Conservation (phyloP, 2,329 filamentous ascomycete genomes). For the Penicillium corylophilum region DNA sequence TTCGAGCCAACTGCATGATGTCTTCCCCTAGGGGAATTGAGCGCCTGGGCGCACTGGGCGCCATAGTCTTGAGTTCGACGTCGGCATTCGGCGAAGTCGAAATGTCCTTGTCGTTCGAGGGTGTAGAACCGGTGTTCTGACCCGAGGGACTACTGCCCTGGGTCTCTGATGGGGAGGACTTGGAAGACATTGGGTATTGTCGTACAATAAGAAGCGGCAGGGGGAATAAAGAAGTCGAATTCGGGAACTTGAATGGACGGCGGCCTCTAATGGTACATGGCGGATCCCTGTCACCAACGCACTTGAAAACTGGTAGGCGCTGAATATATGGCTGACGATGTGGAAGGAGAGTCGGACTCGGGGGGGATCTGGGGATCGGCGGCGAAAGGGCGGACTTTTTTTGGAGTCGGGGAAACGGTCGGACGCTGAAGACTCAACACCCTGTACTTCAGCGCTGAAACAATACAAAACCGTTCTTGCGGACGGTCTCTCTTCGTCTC, state of each 20-base stretch:
- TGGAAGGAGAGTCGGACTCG: neutral
- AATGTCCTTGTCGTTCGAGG: conserved; percentile 32
- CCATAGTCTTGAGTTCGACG: conserved; percentile 43
- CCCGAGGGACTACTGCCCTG: conserved; percentile 24
- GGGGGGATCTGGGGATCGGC: conserved; percentile 1
- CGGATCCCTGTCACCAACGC: neutral
- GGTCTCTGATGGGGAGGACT: conserved; percentile 24
- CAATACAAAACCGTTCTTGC: neutral
- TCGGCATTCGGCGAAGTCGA: conserved; percentile 35
- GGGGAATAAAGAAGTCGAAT: conserved; percentile 9
- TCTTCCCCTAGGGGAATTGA: conserved; percentile 62
- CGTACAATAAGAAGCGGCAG: neutral
- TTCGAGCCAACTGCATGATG: conserved; percentile 90
- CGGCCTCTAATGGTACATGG: conserved; percentile 17
- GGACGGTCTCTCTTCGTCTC: neutral
- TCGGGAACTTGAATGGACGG: neutral
- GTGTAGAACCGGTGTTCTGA: conserved; percentile 25
- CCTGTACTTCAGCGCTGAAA: neutral
- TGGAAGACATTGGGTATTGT: conserved; percentile 28
- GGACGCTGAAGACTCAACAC: conserved; percentile 6
- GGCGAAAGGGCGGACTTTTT: conserved; percentile 14
- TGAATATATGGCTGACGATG: neutral
- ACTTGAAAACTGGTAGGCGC: neutral
- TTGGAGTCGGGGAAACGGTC: conserved; percentile 9
- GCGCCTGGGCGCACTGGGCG: conserved; percentile 31